Base-by-base conservation (phyloP, 2,329 filamentous ascomycete genomes). In the Lecanoromycetidae sp. region DNA sequence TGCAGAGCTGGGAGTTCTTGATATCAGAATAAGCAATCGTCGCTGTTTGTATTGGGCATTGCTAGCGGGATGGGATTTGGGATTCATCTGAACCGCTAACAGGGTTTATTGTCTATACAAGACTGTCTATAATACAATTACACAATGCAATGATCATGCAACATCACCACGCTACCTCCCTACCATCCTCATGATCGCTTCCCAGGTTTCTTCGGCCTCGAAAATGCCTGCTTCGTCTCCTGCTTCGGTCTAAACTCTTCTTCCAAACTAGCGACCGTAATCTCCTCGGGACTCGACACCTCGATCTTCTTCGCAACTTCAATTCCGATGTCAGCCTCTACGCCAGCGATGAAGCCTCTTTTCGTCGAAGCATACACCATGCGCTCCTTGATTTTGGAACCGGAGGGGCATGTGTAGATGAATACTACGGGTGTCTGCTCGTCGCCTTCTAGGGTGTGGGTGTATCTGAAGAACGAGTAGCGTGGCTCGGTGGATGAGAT, bases 361-460 rank as follows among this genome's bases (percentile, higher is more conserved):
- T 76, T 70, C 49, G 71, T 74, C 45, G 74, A 76, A 20, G 77
- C 76, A 60, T 80, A 79, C 50, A 81, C 57, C 78, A 82, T 81
- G 46, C 77, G 68, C 60, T 80, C 76, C 62, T 77, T 80, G 59
- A 81, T 76, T 60, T 75, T 77, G 12, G 74, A 75, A 10, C 58
- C 66, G 0, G 71, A 69, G 10, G 78, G 78, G 59, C 78, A 82
- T 17, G 77, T 79, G 57, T 79, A 80, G 49, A 81, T 72, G 61
- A 81, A 82, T 19, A 80, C 61, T 10, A 79, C 66, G 2, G 62
- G 58, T 5, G 65, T 61, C 10, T 66, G 30, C 34, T 52, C 32
- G 15, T 30, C 29, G 20, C 45, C 52, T 13, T 46, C 50, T 3
- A 50, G 35, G 5, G 30, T 66, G 27, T 66, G 63, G 5, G 67